These are phyloP conservation scores for Hysterangium stoloniferum DNA, from an alignment of 768 basidiomycete genomes.

Conservation along the genomic window DNA sequence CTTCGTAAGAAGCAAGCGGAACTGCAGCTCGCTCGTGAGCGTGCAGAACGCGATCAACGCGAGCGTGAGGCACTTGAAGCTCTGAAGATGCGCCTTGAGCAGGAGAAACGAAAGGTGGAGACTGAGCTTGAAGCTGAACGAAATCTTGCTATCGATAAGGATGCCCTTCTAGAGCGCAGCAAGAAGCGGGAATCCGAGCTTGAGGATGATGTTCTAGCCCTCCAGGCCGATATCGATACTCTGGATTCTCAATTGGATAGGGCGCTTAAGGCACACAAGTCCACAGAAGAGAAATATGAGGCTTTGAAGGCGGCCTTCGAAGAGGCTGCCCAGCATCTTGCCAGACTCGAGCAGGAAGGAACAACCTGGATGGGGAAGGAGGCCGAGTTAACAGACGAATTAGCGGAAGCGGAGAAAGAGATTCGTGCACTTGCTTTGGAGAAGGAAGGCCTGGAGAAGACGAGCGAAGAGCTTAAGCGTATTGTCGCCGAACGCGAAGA, in stretches of 20 bases:
- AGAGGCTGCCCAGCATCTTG: slow-evolving; percentile 79
- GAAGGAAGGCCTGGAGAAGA: slow-evolving; percentile 54
- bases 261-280: slow-evolving; percentile 68
- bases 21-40: slow-evolving; percentile 67
- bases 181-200: slow-evolving; percentile 81
- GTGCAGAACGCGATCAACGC: slow-evolving; percentile 78
- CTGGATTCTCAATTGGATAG: slow-evolving; percentile 83
- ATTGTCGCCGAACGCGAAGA: slow-evolving; percentile 71
- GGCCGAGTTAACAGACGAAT: slow-evolving; percentile 48
- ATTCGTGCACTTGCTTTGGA: slow-evolving; percentile 51
- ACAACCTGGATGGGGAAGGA: slow-evolving; percentile 61
- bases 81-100: slow-evolving; percentile 74
- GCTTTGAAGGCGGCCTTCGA: slow-evolving; percentile 67
- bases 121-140: slow-evolving; percentile 79
- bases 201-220: slow-evolving; percentile 71
- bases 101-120: slow-evolving; percentile 77
- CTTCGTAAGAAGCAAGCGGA: slow-evolving; percentile 83
- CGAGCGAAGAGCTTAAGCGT: slow-evolving; percentile 62
- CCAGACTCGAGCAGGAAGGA: slow-evolving; percentile 71
- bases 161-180: slow-evolving; percentile 70
- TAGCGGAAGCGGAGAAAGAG: slow-evolving; percentile 50
- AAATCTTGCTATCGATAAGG: slow-evolving; percentile 72
- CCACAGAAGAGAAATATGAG: slow-evolving; percentile 72
- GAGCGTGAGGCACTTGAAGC: slow-evolving; percentile 74
- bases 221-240: slow-evolving; percentile 78